Evolutionary conservation across 768 basidiomycete genomes (phyloP), one percentile per base, ranked within the genome.

Genomic region (Macrocybe gigantea): DNA sequence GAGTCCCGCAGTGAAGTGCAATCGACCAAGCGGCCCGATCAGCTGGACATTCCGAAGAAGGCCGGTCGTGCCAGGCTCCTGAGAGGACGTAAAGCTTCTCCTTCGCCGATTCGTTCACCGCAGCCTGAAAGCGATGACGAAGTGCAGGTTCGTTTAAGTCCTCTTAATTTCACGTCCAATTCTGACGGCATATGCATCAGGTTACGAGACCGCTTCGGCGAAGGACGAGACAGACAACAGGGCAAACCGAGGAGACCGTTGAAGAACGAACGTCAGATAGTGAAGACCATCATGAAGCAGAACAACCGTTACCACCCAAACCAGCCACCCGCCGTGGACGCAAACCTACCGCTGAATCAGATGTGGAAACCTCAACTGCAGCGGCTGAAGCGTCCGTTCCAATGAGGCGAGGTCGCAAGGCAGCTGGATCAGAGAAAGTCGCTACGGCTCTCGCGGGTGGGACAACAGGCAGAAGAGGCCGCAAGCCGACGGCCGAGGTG

Each of bases 301-400:
- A 35, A 38, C 46, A 34, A 22, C 44, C 36, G 13, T 33, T 38
- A 33, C 36, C 43, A 0, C 35, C 51, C 11, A 55, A 51, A 13
- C 46, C 56, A 7, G 49, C 56, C 5, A 47, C 56, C 2, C 61
- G 64, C 22, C 55, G 62, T 13, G 56, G 53, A 5, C 63, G 62
- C 7, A 63, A 64, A 46, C 49, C 52, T 2, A 57, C 56, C 10
- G 54, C 44, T 3, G 59, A 61, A 39, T 33, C 48, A 31, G 49
- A 46, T 38, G 36, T 12, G 22, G 48, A 49, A 38, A 38, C 51
- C n/a, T 36, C 42, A 45, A 37, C 46, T 22, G 38, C 34, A 6
- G 36, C 39, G 38, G 33, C 44, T 7, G 6, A 44, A 14, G 7
- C 33, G 5, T 44, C 50, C 33, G 48, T 29, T 13, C 49, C 56